A percentile compares a stretch with the other conserved stretches of the same genome.
phyloP scores from a whole-genome alignment of 176 grass and related monocot species.

The Triticum timopheevii region DNA sequence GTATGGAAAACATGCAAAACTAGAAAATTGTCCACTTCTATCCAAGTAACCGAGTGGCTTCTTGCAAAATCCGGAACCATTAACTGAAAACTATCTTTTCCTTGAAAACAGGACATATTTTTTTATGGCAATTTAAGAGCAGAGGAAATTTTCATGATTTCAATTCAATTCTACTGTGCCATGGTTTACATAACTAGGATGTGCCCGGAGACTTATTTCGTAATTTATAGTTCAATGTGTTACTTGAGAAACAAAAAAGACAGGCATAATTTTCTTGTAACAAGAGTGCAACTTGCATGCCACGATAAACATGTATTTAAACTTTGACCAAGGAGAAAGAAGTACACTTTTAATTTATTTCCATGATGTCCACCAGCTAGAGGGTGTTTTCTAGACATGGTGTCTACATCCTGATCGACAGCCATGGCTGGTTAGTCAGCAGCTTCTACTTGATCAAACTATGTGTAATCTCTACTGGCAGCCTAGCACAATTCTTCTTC shows the following conservation, averaged over 20 bases:
- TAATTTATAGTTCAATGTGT: too few species aligned
- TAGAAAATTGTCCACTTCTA: not conserved
- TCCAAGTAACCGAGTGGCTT: not conserved
- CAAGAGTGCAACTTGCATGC: not conserved
- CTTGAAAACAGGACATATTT: not conserved
- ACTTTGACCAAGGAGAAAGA: too few species aligned
- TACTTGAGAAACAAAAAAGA: too few species aligned
- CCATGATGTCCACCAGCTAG: too few species aligned
- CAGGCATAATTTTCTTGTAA: too few species aligned
- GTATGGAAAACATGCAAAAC: not conserved
- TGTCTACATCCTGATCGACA: not conserved
- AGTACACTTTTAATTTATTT: too few species aligned
- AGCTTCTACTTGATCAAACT: not conserved
- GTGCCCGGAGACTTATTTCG: too few species aligned
- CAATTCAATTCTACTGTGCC: too few species aligned
- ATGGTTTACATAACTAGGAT: too few species aligned
- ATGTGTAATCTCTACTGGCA: not conserved
- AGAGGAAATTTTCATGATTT: not conserved
- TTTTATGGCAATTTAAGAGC: not conserved
- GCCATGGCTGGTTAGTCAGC: not conserved
- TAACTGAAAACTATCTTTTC: not conserved
- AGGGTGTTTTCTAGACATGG: not conserved
- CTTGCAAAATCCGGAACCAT: not conserved
- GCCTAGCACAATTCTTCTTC: not conserved
- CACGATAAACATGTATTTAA: not conserved